A percentile compares a stretch with the other conserved stretches of the same genome.
phyloP scores from a whole-genome alignment of 768 basidiomycete genomes.

The Termitomyces sp. region DNA sequence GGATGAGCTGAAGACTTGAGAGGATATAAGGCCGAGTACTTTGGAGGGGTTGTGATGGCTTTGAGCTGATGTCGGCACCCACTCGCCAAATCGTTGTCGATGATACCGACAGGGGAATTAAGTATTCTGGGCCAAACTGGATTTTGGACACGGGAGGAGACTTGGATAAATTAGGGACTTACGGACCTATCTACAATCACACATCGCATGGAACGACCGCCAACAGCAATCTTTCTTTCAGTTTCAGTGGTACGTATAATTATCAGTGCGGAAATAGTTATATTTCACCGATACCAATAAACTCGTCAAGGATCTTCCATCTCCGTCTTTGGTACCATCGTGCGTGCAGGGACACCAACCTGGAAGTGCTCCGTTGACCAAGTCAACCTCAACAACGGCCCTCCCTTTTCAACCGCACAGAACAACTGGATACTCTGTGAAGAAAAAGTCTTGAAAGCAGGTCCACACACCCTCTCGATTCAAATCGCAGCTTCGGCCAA shows the following conservation, averaged over 20 bases:
- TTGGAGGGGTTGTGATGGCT: background rate
- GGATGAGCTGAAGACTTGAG: background rate
- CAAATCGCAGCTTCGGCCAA: background rate
- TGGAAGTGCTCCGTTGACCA: slow-evolving; percentile 23
- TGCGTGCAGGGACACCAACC: slow-evolving; percentile 10
- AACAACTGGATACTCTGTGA: slow-evolving; percentile 19
- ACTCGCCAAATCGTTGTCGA: slow-evolving; percentile 20
- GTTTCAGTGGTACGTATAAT: slow-evolving; percentile 21
- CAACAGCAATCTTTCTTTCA: slow-evolving; percentile 21
- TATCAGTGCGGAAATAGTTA: background rate
- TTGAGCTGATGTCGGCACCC: background rate
- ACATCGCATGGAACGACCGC: slow-evolving; percentile 24
- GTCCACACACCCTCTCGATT: slow-evolving; percentile 17
- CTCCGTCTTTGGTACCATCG: slow-evolving; percentile 15
- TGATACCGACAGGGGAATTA: slow-evolving; percentile 24
- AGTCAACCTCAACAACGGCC: background rate
- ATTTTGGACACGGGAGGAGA: slow-evolving; percentile 16
- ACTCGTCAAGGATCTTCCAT: slow-evolving; percentile 8
- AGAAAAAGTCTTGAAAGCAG: slow-evolving; percentile 10
- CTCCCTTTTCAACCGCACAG: background rate
- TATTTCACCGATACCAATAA: background rate
- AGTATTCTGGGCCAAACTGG: slow-evolving; percentile 23
- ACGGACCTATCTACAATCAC: slow-evolving; percentile 23
- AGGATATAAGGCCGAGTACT: background rate
- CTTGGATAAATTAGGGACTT: slow-evolving; percentile 21